Evolutionary conservation across 2,329 filamentous ascomycete species (phyloP).

Genomic region (Sarocladiaceae sp.): DNA sequence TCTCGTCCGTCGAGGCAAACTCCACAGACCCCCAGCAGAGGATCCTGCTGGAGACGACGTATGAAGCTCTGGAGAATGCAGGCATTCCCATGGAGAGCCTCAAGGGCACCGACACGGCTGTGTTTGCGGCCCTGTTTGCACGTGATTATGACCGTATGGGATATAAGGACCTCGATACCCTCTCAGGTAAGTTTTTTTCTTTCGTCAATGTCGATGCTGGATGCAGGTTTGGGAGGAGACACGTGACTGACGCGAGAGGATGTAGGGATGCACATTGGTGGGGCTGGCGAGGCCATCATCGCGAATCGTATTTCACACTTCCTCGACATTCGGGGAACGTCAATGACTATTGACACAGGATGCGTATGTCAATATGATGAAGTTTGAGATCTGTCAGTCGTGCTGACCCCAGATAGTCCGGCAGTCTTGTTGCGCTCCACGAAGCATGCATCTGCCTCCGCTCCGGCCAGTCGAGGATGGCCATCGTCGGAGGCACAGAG

Average conservation of each 20-base stretch:
- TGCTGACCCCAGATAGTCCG: slow-evolving; percentile 21
- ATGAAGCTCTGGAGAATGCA: slow-evolving; percentile 45
- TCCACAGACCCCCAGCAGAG: slow-evolving; percentile 42
- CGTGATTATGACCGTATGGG: slow-evolving; percentile 29
- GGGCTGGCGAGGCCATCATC: slow-evolving; percentile 45
- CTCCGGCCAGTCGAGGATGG: slow-evolving; percentile 36
- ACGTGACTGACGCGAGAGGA: slow-evolving; percentile 40
- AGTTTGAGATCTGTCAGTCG: background rate
- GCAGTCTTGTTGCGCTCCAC: slow-evolving; percentile 47
- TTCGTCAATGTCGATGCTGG: background rate
- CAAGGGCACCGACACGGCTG: slow-evolving; percentile 37
- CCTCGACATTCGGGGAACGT: slow-evolving; percentile 49
- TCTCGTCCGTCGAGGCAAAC: background rate
- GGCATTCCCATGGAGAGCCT: slow-evolving; percentile 37
- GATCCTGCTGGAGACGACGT: slow-evolving; percentile 42
- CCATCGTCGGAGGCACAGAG: slow-evolving; percentile 44
- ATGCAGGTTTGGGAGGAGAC: slow-evolving; percentile 36
- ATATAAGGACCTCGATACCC: background rate
- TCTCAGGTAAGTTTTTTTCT: background rate
- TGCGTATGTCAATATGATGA: slow-evolving; percentile 31
- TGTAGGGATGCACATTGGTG: slow-evolving; percentile 45
- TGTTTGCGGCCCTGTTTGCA: slow-evolving; percentile 46
- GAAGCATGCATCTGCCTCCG: slow-evolving; percentile 44
- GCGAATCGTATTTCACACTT: slow-evolving; percentile 50
- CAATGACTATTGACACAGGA: slow-evolving; percentile 52